Conservation (phyloP, 73 alveolate species). For the Paraurostyla sp. region DNA sequence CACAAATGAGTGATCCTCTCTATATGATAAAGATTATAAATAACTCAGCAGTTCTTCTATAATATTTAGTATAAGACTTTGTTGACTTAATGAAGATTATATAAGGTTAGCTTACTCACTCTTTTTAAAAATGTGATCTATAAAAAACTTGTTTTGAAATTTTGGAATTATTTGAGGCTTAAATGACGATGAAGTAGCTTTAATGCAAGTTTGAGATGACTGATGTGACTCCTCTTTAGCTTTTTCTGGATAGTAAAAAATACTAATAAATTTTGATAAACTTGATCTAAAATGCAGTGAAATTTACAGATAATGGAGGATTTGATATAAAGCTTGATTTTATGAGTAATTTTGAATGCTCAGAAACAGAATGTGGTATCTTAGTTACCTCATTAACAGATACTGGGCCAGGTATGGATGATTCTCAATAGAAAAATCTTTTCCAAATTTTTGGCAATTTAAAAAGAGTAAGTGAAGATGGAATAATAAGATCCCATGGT, state of each 20-base stretch:
- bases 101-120: neutral
- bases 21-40: neutral
- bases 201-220: neutral
- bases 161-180: slow-evolving; percentile 13
- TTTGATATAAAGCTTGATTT: neutral
- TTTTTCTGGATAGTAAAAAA: neutral
- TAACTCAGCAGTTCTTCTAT: slow-evolving; percentile 12
- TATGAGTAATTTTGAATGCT: neutral
- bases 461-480: slow-evolving; percentile 2
- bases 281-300: slow-evolving; percentile 18
- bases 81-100: slow-evolving; percentile 17
- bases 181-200: neutral
- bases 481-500: slow-evolving; percentile 1
- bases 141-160: slow-evolving; percentile 25
- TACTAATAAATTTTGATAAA: slow-evolving; percentile 13
- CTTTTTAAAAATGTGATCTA: neutral
- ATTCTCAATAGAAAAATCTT: neutral
- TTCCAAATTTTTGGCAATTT: slow-evolving; percentile 13
- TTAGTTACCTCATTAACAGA: slow-evolving; percentile 6
- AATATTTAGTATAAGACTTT: slow-evolving; percentile 24
- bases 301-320: slow-evolving; percentile 30
- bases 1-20: neutral
- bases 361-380: neutral
- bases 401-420: slow-evolving; percentile 37
- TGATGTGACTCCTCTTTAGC: neutral